Conservation (phyloP, 208 protist species). For the Trypanosoma boissoni region DNA sequence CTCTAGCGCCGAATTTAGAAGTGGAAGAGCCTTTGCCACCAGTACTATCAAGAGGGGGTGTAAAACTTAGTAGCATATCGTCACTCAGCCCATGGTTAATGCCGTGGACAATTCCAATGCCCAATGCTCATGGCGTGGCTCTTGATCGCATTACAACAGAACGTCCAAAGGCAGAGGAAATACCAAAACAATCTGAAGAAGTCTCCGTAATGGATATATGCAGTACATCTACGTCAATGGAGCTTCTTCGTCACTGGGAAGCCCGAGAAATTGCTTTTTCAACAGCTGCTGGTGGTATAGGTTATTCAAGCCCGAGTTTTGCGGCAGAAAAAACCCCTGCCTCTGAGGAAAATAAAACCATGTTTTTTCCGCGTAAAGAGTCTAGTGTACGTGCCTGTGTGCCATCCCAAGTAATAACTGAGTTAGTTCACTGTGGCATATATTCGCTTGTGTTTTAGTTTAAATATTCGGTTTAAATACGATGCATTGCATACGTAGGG, state of each 20-base stretch:
- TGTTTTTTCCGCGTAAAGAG: constrained; percentile 25
- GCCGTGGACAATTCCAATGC: constrained; percentile 50
- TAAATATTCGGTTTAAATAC: constrained; percentile 17
- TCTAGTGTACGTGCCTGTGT: constrained; percentile 21
- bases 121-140: constrained; percentile 33
- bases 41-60: constrained; percentile 1
- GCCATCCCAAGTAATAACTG: constrained; percentile 34
- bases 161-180: constrained; percentile 11
- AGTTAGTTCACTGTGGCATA: constrained; percentile 47
- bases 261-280: constrained; percentile 30
- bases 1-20: background rate
- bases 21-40: background rate
- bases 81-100: constrained; percentile 40
- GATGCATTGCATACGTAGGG: background rate
- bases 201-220: constrained; percentile 59
- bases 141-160: constrained; percentile 63
- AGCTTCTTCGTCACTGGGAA: constrained; percentile 55
- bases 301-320: background rate
- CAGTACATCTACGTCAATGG: constrained; percentile 36
- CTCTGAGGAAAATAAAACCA: background rate
- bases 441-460: constrained; percentile 48
- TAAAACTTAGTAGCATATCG: constrained; percentile 43
- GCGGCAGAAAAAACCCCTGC: background rate
- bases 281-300: constrained; percentile 16
- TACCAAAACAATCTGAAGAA: constrained; percentile 11